These are phyloP conservation scores for Pythium monospermum DNA, from an alignment of 352 stramenopile species.

Conservation along the genomic window DNA sequence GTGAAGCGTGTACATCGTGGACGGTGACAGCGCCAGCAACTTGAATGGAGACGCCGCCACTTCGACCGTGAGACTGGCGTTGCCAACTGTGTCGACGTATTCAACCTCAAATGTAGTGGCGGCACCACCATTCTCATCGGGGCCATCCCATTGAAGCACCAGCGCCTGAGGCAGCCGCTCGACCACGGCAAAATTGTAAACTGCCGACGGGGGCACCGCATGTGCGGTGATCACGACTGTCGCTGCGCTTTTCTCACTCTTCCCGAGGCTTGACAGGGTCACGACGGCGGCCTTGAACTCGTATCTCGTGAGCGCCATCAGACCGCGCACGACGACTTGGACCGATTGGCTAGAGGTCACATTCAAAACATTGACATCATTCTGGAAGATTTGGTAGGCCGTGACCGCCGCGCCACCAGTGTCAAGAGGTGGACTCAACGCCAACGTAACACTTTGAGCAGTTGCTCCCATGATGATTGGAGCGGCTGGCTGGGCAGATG, in stretches of 20 bases:
- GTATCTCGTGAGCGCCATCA: slow-evolving; percentile 31
- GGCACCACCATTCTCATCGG: slow-evolving; percentile 39
- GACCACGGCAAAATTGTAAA: slow-evolving; percentile 29
- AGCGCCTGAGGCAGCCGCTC: slow-evolving; percentile 28
- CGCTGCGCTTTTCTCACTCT: slow-evolving; percentile 28
- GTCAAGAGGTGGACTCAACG: slow-evolving; percentile 33
- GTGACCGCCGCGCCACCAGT: slow-evolving; percentile 32
- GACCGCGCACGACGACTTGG: slow-evolving; percentile 19
- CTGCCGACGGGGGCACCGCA: slow-evolving; percentile 29
- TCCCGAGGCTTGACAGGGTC: slow-evolving; percentile 23
- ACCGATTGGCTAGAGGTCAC: slow-evolving; percentile 15
- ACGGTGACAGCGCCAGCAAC: slow-evolving; percentile 25
- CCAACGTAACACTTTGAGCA: slow-evolving; percentile 30
- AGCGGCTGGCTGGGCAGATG: slow-evolving; percentile 19
- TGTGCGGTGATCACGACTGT: slow-evolving; percentile 23
- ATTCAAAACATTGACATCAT: slow-evolving; percentile 25
- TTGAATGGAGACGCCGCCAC: slow-evolving; percentile 8
- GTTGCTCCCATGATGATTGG: slow-evolving; percentile 22
- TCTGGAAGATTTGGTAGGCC: slow-evolving; percentile 34
- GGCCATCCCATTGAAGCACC: slow-evolving; percentile 30
- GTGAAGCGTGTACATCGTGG: slow-evolving; percentile 32
- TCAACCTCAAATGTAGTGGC: slow-evolving; percentile 31
- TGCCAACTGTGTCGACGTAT: slow-evolving; percentile 15
- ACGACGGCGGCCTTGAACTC: slow-evolving; percentile 27
- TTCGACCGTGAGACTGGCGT: neutral